Percentiles rank a stretch among this genome's conserved stretches.
These are phyloP conservation scores for Leishmania braziliensis DNA, from an alignment of 208 protist genomes.

Conservation along the genomic window DNA sequence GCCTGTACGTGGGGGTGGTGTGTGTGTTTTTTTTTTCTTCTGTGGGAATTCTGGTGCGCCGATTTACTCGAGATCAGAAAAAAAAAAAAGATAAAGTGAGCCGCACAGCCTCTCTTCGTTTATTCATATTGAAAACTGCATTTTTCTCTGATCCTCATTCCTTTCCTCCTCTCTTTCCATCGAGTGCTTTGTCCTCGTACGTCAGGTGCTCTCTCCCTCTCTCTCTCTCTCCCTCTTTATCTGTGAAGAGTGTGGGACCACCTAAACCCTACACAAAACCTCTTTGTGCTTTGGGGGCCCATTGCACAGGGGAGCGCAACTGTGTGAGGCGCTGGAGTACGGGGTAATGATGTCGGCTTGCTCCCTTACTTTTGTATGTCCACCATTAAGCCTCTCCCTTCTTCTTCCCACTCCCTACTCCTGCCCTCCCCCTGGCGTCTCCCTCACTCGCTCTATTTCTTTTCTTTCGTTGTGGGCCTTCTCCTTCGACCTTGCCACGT, in stretches of 20 bases:
- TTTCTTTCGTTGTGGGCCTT: not conserved
- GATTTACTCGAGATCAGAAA: not conserved
- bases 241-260: not conserved
- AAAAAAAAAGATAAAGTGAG: not conserved
- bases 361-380: not conserved
- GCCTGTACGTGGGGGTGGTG: not conserved
- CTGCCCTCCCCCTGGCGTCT: not conserved
- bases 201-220: not conserved
- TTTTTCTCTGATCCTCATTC: not conserved
- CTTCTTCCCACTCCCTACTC: not conserved
- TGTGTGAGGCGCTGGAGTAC: not conserved
- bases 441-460: not conserved
- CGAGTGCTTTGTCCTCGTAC: not conserved
- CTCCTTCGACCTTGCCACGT: not conserved
- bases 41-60: too few species aligned
- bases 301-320: not conserved
- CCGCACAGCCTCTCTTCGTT: not conserved
- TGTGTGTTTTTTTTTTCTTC: constrained; percentile 7
- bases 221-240: not conserved
- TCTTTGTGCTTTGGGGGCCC: not conserved
- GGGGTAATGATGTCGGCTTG: not conserved
- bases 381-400: not conserved
- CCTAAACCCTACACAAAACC: not conserved
- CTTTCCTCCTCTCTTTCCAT: not conserved
- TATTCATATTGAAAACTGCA: not conserved